These are phyloP conservation scores for Solanum acaule DNA, from an alignment of 257 asterid genomes.

Conservation along the genomic window DNA sequence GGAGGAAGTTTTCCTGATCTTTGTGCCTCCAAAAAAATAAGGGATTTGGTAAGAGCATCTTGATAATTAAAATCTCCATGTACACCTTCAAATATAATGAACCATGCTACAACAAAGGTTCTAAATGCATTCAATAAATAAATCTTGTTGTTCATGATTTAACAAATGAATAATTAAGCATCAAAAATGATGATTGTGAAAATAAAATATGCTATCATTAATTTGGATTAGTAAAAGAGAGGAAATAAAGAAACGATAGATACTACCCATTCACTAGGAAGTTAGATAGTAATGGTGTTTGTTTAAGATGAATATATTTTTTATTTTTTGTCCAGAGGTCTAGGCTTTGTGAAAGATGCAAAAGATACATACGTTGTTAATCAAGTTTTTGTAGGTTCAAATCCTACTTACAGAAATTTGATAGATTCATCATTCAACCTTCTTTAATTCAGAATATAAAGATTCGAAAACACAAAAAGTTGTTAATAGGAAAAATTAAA, in stretches of 20 bases:
- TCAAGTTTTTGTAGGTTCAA: too few species aligned
- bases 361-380: too few species aligned
- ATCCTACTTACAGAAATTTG: too few species aligned
- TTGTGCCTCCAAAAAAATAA: constrained; percentile 79
- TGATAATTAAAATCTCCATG: constrained; percentile 34
- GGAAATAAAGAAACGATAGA: not conserved
- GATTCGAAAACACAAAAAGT: too few species aligned
- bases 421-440: too few species aligned
- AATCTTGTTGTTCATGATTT: not conserved
- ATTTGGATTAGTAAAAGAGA: not conserved
- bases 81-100: not conserved
- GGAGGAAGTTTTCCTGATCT: constrained; percentile 83
- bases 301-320: not conserved
- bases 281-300: not conserved
- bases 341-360: not conserved
- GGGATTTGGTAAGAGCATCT: constrained; percentile 55
- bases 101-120: not conserved
- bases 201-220: not conserved
- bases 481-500: too few species aligned
- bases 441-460: too few species aligned
- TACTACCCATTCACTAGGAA: not conserved
- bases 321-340: not conserved
- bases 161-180: not conserved
- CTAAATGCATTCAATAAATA: not conserved
- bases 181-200: not conserved